These are phyloP conservation scores for Salix suchowensis DNA, from an alignment of 345 rosid species.

Conservation along the genomic window DNA sequence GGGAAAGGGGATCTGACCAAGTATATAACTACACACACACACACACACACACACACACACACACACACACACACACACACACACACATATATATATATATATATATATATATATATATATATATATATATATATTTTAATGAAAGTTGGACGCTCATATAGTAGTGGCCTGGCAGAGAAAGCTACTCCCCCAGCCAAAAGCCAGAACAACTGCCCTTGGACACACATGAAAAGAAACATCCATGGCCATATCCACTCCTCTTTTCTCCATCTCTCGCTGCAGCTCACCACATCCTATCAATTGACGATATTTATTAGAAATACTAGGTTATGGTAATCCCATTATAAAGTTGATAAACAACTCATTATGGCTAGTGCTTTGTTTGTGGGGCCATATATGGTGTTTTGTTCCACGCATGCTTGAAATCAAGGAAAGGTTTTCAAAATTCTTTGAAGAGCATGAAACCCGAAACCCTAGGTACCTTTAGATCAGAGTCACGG, in stretches of 20 bases:
- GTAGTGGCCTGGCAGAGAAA: not conserved
- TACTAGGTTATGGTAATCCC: too few relatives aligned
- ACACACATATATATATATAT: too few relatives aligned
- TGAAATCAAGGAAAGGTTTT: not conserved
- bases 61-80: too few relatives aligned
- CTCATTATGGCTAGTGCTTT: not conserved
- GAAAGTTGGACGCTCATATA: not conserved
- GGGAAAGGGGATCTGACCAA: not conserved
- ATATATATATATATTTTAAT: not conserved
- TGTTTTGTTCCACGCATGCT: not conserved
- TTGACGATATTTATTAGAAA: too few relatives aligned
- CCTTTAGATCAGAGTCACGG: not conserved
- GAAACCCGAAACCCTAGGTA: not conserved
- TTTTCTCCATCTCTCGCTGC: too few relatives aligned
- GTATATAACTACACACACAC: not conserved
- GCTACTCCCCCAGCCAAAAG: not conserved
- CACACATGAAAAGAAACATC: too few relatives aligned
- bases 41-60: too few relatives aligned
- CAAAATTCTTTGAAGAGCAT: not conserved
- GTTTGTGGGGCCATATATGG: not conserved
- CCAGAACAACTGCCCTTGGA: not conserved
- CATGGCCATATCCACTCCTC: too few relatives aligned
- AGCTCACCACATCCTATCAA: too few relatives aligned
- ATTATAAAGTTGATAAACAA: too few relatives aligned
- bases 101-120: too few relatives aligned